Conservation (phyloP, 176 grass and related monocot genomes). For the Luzula sylvatica region DNA sequence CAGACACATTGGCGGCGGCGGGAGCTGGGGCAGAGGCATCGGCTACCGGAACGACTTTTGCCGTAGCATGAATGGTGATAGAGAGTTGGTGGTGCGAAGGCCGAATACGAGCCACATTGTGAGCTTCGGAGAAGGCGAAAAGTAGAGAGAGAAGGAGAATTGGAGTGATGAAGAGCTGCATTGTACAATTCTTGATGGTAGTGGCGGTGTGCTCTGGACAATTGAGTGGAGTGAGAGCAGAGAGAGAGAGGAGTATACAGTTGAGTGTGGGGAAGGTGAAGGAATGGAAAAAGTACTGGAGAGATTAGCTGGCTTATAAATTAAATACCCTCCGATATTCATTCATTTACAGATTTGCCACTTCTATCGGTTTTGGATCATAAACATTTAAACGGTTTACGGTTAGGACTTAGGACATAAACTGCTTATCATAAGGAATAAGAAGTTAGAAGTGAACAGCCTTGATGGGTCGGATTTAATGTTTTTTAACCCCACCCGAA, state of each 20-base stretch:
- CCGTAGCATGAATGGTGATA: constrained; percentile 2
- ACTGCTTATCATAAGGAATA: too few species aligned
- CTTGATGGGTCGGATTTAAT: too few species aligned
- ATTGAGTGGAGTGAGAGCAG: background rate
- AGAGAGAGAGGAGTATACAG: constrained; percentile 24
- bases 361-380: too few species aligned
- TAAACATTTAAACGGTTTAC: too few species aligned
- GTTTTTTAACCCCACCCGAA: too few species aligned
- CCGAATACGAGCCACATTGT: background rate
- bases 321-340: background rate
- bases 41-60: background rate
- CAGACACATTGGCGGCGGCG: constrained; percentile 10
- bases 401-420: too few species aligned
- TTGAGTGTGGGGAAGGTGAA: constrained; percentile 11
- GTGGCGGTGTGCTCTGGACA: background rate
- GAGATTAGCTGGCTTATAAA: background rate
- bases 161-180: constrained; percentile 20
- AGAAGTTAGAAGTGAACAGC: too few species aligned
- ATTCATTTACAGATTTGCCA: background rate
- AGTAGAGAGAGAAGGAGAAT: constrained; percentile 7
- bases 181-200: constrained; percentile 2
- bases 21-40: constrained; percentile 15
- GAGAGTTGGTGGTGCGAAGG: constrained; percentile 9
- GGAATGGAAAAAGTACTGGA: background rate
- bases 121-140: background rate